phyloP scores from a whole-genome alignment of 805 yeast species.

The Wickerhamomyces tratensis region DNA sequence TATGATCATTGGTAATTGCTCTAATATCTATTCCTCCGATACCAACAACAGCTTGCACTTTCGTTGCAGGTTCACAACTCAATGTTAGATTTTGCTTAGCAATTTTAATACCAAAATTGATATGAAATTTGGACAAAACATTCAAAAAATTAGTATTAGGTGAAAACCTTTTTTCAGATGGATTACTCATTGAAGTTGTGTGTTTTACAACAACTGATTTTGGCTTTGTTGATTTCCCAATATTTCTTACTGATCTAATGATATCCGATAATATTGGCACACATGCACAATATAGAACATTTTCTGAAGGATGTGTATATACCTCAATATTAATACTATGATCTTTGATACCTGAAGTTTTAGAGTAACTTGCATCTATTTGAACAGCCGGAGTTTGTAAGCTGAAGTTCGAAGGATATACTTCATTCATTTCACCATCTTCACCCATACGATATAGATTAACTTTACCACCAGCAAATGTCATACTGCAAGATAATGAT shows the following conservation, averaged over 20 bases:
- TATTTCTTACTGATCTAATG: conserved; percentile 34
- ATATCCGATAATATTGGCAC: conserved; percentile 70
- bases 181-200: too few species aligned
- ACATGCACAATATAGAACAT: conserved; percentile 60
- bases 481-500: conserved; percentile 40
- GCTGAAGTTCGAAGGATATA: conserved; percentile 36
- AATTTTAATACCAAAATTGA: conserved; percentile 53
- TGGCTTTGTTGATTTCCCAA: conserved; percentile 27
- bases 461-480: conserved; percentile 65
- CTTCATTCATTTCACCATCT: conserved; percentile 25
- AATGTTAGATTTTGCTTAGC: conserved; percentile 68
- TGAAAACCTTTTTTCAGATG: conserved; percentile 1
- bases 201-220: too few species aligned
- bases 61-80: conserved; percentile 92
- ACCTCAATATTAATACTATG: conserved; percentile 44
- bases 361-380: conserved; percentile 44
- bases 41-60: conserved; percentile 78
- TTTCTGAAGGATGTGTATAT: conserved; percentile 59
- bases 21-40: conserved; percentile 57
- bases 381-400: conserved; percentile 71
- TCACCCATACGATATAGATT: conserved; percentile 27
- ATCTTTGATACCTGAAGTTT: conserved; percentile 26
- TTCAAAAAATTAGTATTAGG: conserved; percentile 27
- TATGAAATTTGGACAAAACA: conserved; percentile 44
- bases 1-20: conserved; percentile 38